Conservation (phyloP, 1,139 yeast species). For the Yamadazyma oceani region DNA sequence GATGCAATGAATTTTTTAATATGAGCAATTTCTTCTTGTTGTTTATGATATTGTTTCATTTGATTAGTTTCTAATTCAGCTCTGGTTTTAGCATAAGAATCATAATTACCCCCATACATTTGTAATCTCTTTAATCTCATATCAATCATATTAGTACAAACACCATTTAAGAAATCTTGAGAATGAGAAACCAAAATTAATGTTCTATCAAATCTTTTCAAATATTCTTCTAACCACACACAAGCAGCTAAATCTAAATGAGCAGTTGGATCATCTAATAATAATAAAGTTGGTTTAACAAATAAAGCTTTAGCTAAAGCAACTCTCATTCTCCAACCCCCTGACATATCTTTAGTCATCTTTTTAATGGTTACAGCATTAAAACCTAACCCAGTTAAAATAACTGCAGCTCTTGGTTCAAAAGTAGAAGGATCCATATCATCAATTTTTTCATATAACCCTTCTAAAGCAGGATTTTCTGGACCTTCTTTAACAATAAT, state of each 20-base stretch:
- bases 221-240: conserved; percentile 99
- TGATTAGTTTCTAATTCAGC: conserved; percentile 92
- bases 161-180: conserved; percentile 99
- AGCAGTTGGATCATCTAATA: conserved; percentile 98
- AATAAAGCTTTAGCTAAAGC: conserved; percentile 83
- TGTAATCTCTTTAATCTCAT: conserved; percentile 77
- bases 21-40: conserved; percentile 98
- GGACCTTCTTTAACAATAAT: conserved; percentile 91
- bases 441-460: conserved; percentile 92
- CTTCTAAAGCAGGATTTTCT: conserved; percentile 83
- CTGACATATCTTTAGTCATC: conserved; percentile 98
- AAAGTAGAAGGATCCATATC: conserved; percentile 94
- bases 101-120: conserved; percentile 97
- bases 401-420: conserved; percentile 94
- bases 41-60: conserved; percentile 95
- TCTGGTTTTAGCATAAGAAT: conserved; percentile 93
- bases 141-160: conserved; percentile 96
- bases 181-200: conserved; percentile 96
- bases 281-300: conserved; percentile 82
- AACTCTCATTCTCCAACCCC: conserved; percentile 96
- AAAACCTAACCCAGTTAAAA: conserved; percentile 97
- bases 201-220: conserved; percentile 90
- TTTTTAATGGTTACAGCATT: conserved; percentile 74
- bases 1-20: conserved; percentile 98
- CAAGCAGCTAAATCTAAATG: conserved; percentile 99